phyloP scores from a whole-genome alignment of 768 basidiomycete species.

The Russula ochroleuca region DNA sequence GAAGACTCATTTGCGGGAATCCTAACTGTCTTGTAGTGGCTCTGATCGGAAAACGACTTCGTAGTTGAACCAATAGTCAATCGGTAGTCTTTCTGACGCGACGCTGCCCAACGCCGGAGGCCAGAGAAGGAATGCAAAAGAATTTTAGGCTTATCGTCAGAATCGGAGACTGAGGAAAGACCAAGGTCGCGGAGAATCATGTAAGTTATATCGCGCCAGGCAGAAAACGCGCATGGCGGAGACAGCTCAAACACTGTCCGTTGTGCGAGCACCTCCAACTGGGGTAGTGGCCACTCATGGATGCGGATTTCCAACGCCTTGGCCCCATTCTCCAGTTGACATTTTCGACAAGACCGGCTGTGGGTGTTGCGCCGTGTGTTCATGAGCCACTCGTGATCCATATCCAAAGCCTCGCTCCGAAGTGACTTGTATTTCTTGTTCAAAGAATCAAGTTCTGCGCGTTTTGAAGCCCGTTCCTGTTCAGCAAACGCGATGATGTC shows the following conservation, averaged over 20 bases:
- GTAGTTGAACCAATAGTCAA: slow-evolving; percentile 9
- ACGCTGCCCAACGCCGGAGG: not conserved
- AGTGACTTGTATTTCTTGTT: not conserved
- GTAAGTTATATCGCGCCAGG: slow-evolving; percentile 10
- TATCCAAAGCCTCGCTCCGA: not conserved
- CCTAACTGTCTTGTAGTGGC: not conserved
- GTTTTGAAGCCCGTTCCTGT: not conserved
- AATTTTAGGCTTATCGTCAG: not conserved
- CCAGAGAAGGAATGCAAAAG: slow-evolving; percentile 5
- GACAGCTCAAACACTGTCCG: slow-evolving; percentile 7
- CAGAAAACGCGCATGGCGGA: slow-evolving; percentile 4
- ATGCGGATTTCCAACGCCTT: not conserved
- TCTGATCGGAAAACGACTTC: slow-evolving; percentile 5
- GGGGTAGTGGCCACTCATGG: slow-evolving; percentile 13
- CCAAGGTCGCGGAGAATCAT: slow-evolving; percentile 16
- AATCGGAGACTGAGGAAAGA: not conserved
- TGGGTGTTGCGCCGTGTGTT: not conserved
- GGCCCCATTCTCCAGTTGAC: not conserved
- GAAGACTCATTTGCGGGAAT: slow-evolving; percentile 6
- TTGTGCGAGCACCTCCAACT: not conserved
- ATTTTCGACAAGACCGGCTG: not conserved
- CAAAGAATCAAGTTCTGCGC: not conserved
- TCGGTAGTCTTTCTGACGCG: not conserved
- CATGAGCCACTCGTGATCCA: not conserved
- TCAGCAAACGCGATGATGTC: not conserved